These are phyloP conservation scores for Zygosaccharomyces sapae DNA, from an alignment of 1,139 yeast species.

Conservation along the genomic window DNA sequence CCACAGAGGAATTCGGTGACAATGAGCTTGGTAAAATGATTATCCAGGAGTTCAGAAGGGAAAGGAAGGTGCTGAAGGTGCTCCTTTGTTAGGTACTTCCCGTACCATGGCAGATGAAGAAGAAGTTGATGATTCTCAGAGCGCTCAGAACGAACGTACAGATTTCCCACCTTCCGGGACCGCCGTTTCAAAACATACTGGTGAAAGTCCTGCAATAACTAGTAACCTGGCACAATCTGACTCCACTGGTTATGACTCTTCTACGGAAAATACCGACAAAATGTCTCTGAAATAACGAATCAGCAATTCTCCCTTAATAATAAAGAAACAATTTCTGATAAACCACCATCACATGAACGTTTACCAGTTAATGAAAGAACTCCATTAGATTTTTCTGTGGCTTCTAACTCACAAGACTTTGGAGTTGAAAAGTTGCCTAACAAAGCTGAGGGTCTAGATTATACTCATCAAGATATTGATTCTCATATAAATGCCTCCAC, in stretches of 20 bases:
- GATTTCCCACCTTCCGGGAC: not conserved
- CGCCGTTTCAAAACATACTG: conserved; percentile 4
- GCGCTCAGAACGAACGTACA: conserved; percentile 6
- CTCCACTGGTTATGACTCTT: conserved; percentile 48
- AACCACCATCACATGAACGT: conserved; percentile 22
- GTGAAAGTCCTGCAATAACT: conserved; percentile 10
- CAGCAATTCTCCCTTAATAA: too few relatives aligned
- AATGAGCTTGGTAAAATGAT: not conserved
- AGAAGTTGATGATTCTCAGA: conserved; percentile 9
- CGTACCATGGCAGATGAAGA: conserved; percentile 12
- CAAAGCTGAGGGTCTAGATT: not conserved
- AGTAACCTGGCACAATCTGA: conserved; percentile 14
- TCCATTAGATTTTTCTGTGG: not conserved
- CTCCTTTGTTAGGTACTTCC: conserved; percentile 8
- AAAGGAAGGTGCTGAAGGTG: not conserved
- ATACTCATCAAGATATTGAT: not conserved
- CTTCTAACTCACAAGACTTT: not conserved
- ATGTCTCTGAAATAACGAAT: not conserved
- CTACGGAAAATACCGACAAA: conserved; percentile 44
- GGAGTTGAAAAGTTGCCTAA: not conserved
- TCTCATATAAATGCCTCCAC: not conserved
- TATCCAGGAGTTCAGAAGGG: not conserved
- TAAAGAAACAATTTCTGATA: conserved; percentile 15
- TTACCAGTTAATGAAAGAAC: not conserved
- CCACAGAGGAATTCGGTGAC: conserved; percentile 14